Conservation (phyloP, 148 eudicot genomes). For the Cornus controversa region DNA sequence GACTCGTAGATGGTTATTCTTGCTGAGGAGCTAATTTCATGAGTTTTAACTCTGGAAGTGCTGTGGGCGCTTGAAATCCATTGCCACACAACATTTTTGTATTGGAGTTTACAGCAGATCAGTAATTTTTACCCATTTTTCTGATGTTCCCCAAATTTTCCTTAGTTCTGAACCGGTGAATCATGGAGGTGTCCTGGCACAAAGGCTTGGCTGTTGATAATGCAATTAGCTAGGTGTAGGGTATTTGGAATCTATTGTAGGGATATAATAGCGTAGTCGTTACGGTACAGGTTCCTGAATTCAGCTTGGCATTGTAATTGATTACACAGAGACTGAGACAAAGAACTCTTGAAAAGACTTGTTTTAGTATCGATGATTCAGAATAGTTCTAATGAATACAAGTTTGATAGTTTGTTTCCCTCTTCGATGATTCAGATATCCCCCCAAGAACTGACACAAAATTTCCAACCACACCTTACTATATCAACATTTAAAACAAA, state of each 20-base stretch:
- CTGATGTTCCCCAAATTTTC: conserved; percentile 17
- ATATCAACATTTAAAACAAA: no score
- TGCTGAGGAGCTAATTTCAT: neutral
- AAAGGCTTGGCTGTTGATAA: conserved; percentile 19
- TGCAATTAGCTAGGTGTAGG: conserved; percentile 41
- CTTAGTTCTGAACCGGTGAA: conserved; percentile 29
- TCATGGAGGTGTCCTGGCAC: conserved; percentile 39
- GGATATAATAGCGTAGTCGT: conserved; percentile 27
- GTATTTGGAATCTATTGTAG: conserved; percentile 43
- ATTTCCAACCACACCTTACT: no score
- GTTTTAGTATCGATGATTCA: no score
- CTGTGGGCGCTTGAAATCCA: conserved; percentile 15
- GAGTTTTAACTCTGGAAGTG: conserved; percentile 7
- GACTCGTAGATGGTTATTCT: conserved; percentile 48
- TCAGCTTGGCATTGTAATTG: conserved; percentile 26
- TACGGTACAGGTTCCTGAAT: conserved; percentile 33
- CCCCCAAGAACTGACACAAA: no score
- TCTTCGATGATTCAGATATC: no score
- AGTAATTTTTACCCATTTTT: conserved; percentile 13
- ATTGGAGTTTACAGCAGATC: neutral
- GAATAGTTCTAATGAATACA: no score
- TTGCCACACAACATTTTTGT: conserved; percentile 13
- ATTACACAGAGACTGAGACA: no score
- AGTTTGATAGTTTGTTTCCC: no score
- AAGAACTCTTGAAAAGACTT: no score